Evolutionary conservation across 2,329 filamentous ascomycete genomes (phyloP), one percentile per base, ranked within the genome.

Genomic region (Cyclaneusma minus): DNA sequence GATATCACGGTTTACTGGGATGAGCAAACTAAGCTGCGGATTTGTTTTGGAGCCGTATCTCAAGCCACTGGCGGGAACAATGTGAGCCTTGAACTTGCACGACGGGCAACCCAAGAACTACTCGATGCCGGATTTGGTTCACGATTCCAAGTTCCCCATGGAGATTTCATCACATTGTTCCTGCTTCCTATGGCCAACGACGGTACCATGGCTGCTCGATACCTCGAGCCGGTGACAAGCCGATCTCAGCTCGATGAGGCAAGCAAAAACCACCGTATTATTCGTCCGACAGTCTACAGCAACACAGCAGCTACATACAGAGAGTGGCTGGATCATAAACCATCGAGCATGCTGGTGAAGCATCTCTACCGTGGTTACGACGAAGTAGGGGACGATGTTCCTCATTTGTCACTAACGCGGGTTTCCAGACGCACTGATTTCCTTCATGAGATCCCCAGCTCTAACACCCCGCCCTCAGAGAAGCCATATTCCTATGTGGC

Each of bases 401-500:
- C 61, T 0, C 68, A 71, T 38, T 32, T 74, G 2, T 48, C 50
- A 3, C 39, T 71, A 0, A 47, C 38, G 11, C 56, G 46, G 21
- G 67, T 67, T 45, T 61, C 68, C 0, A 63, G 58, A 29, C 58
- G 68, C 22, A 52, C 55, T 3, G 71, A 79, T 38, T 70, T 74
- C 25, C 54, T 80, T 4, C 68, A 73, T 33, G 45, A 27, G 2
- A 19, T 48, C 3, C 43, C 7, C 29, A 35, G 2, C 34, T 13
- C 45, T 1, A 54, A 54, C 9, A 47, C 42, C 2, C 11, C 24
- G 5, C 16, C 24, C 7, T 35, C 35, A 4, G 34, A n/a, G 3
- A 68, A 59, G 29, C 52, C 38, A 17, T 64, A 58, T 38, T 37
- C 41, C 0, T 40, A 52, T 4, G 54, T 62, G 4, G 43, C 74